A percentile compares a stretch with the other conserved stretches of the same genome.
These are phyloP conservation scores for Lotus japonicus DNA, from an alignment of 306 rosid species.

Conservation along the genomic window DNA sequence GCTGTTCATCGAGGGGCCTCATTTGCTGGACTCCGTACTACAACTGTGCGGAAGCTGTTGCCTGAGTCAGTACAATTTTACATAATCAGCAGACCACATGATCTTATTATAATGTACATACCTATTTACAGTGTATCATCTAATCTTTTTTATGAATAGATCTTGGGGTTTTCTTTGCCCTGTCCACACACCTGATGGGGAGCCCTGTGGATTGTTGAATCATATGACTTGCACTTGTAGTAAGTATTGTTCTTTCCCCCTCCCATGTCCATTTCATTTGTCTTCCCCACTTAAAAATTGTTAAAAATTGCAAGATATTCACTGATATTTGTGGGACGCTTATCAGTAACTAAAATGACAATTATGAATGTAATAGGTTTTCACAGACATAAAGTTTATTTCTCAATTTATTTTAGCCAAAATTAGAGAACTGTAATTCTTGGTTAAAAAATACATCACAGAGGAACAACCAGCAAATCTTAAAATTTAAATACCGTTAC, in stretches of 20 bases:
- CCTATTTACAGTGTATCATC: not conserved
- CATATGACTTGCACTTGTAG: conserved; percentile 75
- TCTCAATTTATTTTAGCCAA: not conserved
- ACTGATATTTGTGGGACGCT: not conserved
- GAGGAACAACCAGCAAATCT: not conserved
- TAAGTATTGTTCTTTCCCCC: conserved; percentile 37
- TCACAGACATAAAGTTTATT: not conserved
- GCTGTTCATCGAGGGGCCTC: conserved; percentile 98
- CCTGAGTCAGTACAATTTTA: conserved; percentile 65
- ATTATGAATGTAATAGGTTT: no score
- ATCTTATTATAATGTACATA: not conserved
- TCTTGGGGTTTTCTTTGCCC: conserved; percentile 99
- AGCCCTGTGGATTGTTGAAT: conserved; percentile 94
- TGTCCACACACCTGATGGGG: conserved; percentile 99
- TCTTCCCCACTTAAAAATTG: not conserved
- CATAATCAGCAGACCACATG: not conserved
- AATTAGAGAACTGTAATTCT: not conserved
- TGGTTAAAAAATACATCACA: not conserved
- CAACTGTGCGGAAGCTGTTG: conserved; percentile 89
- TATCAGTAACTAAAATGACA: not conserved
- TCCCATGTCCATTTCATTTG: not conserved
- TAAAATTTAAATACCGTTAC: no score
- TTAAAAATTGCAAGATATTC: not conserved
- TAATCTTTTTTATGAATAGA: conserved; percentile 30
- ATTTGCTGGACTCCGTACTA: conserved; percentile 91